Conservation (phyloP, 2,329 filamentous ascomycete genomes). For the Diaporthe destruens region DNA sequence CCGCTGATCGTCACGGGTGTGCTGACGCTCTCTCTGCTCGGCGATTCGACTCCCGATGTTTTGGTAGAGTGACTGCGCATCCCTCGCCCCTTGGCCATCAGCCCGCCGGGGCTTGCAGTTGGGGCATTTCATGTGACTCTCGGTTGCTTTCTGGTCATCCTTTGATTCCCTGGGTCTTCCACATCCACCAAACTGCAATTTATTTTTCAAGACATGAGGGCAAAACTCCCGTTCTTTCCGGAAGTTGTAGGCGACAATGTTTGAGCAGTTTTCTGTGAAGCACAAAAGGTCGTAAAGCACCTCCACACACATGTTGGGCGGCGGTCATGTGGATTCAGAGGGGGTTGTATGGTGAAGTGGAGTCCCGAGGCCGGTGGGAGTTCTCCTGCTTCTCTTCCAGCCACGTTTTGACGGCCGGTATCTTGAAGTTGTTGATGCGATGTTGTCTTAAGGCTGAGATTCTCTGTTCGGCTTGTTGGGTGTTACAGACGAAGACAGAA, state of each 20-base stretch:
- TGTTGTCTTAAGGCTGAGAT: neutral
- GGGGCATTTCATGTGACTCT: too few species aligned
- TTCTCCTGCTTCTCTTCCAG: too few species aligned
- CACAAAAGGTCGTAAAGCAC: neutral
- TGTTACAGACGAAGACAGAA: neutral
- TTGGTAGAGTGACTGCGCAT: too few species aligned
- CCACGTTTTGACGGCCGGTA: too few species aligned
- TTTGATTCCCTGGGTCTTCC: too few species aligned
- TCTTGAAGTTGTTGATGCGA: neutral
- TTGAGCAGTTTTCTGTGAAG: rapidly evolving
- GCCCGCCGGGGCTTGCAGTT: too few species aligned
- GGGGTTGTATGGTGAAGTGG: rapidly evolving
- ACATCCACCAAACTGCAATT: too few species aligned
- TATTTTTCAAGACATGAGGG: too few species aligned
- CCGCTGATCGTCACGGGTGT: neutral
- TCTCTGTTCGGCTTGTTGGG: too few species aligned
- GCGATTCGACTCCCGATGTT: neutral
- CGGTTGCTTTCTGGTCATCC: too few species aligned
- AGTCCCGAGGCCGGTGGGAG: neutral
- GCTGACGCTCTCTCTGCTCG: neutral
- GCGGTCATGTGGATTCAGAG: neutral
- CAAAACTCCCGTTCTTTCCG: too few species aligned
- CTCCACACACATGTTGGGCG: neutral
- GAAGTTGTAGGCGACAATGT: neutral
- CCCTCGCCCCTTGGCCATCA: too few species aligned